A percentile compares a stretch with the other conserved stretches of the same genome.
phyloP scores from a whole-genome alignment of 2,329 filamentous ascomycete species.

The Diplodia seriata region DNA sequence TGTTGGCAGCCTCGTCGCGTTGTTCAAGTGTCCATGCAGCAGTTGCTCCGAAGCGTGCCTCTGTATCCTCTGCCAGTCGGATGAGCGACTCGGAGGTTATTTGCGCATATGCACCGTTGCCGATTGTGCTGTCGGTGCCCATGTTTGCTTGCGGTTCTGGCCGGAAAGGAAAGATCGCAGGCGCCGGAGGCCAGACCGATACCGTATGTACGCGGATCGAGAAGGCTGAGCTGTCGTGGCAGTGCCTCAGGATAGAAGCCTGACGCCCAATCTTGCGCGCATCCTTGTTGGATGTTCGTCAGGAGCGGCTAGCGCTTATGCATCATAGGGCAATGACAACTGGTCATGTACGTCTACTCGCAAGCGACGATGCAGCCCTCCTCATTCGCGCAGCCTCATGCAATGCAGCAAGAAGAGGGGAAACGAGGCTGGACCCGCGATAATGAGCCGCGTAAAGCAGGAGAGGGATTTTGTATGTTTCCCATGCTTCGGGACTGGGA shows the following conservation, averaged over 20 bases:
- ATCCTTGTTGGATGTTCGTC: not conserved
- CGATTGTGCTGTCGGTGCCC: not conserved
- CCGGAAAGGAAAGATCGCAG: not conserved
- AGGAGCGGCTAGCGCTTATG: conserved; percentile 5
- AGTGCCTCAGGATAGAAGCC: not conserved
- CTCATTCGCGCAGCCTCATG: not conserved
- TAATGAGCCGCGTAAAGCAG: not conserved
- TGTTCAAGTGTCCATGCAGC: not conserved
- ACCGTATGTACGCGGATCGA: not conserved
- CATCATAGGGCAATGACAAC: not conserved
- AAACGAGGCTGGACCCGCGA: conserved; percentile 3
- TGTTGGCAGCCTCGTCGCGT: not conserved
- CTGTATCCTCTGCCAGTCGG: not conserved
- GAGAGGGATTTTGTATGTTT: not conserved
- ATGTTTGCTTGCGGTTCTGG: not conserved
- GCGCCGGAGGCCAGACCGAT: not conserved
- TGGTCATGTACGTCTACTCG: conserved; percentile 4
- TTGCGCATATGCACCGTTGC: not conserved
- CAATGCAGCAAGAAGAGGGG: conserved; percentile 7
- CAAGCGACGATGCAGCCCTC: conserved; percentile 4
- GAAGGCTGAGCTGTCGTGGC: conserved; percentile 2
- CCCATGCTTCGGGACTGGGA: not conserved
- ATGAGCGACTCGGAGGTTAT: not conserved
- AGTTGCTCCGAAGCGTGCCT: not conserved
- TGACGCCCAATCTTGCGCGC: not conserved